Evolutionary conservation across 306 rosid genomes (phyloP), one percentile per base, ranked within the genome.

Genomic region (Senna tora): DNA sequence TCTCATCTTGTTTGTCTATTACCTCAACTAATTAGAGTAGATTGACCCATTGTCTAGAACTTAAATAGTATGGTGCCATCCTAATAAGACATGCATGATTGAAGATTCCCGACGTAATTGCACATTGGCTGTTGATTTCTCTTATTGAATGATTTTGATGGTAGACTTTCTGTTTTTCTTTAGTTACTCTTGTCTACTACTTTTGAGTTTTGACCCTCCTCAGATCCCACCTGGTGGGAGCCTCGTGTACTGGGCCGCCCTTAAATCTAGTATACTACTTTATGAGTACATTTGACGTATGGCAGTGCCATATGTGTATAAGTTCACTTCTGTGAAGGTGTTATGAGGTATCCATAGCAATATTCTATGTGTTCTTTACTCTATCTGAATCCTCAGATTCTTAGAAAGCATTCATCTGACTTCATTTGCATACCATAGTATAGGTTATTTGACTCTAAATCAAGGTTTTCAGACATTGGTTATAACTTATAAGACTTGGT

Each of bases 1-100:
- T 41, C 20, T 9, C 34, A 15, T 42, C 9, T 15, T 33, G 3
- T 21, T n/a, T n/a, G n/a, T n/a, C 21, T 12, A 39, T 33, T 39
- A 39, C 50, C 50, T 62, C 16, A 19, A 20, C 51, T 62, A 19
- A 38, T n/a, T 19, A 11, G 36, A 41, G 51, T 41, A 10, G 69
- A 20, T 41, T 41, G 52, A 63, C 69, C 69, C 12, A 63, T 63
- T 41, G 12, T 28, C n/a, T 39, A 41, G 52, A 25, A 41, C 52
- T 39, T 63, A 3, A 19, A 41, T 41, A 11, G 19, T 63, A 39
- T 20, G 52, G n/a, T 34, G 43, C 47, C 66, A 60, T 36, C 47
- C 47, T 36, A 34, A 1, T 19, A 12, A 63, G 50, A 63, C 34
- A 63, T 19, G 22, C 47, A 63, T 0, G 12, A 19, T 63, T 41